Evolutionary conservation across 768 basidiomycete genomes (phyloP).

Genomic region (Suillus clintonianus): DNA sequence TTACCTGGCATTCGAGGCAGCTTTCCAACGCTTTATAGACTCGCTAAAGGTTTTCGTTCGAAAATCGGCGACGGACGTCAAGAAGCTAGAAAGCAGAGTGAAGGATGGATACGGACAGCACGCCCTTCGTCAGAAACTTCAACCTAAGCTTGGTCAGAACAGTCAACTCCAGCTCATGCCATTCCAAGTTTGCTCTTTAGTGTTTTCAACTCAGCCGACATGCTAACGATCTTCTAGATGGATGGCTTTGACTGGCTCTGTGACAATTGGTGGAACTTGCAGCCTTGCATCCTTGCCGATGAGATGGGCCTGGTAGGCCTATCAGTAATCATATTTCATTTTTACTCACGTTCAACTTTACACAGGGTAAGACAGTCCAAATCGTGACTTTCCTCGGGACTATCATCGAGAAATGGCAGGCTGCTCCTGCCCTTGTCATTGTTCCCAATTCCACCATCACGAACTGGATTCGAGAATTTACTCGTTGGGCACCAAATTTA

Average conservation of each 20-base stretch:
- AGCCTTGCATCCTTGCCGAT: slow-evolving; percentile 89
- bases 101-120: slow-evolving; percentile 54
- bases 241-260: slow-evolving; percentile 85
- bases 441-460: slow-evolving; percentile 97
- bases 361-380: slow-evolving; percentile 89
- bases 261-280: slow-evolving; percentile 85
- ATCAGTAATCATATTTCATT: background rate
- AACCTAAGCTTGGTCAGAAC: slow-evolving; percentile 70
- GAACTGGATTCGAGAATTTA: slow-evolving; percentile 95
- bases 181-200: slow-evolving; percentile 65
- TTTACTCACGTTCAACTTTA: slow-evolving; percentile 10
- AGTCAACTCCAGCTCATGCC: slow-evolving; percentile 72
- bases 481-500: slow-evolving; percentile 66
- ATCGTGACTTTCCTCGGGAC: slow-evolving; percentile 82
- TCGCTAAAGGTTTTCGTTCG: slow-evolving; percentile 65
- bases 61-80: slow-evolving; percentile 40
- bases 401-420: slow-evolving; percentile 54
- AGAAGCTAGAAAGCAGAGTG: slow-evolving; percentile 52
- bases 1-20: slow-evolving; percentile 65
- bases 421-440: slow-evolving; percentile 82
- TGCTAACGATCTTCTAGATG: slow-evolving; percentile 44
- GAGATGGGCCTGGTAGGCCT: slow-evolving; percentile 88
- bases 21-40: slow-evolving; percentile 65
- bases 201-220: background rate
- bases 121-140: slow-evolving; percentile 46